Conservation (phyloP, 106 monocot species). For the Acanthochlamys bracteata region DNA sequence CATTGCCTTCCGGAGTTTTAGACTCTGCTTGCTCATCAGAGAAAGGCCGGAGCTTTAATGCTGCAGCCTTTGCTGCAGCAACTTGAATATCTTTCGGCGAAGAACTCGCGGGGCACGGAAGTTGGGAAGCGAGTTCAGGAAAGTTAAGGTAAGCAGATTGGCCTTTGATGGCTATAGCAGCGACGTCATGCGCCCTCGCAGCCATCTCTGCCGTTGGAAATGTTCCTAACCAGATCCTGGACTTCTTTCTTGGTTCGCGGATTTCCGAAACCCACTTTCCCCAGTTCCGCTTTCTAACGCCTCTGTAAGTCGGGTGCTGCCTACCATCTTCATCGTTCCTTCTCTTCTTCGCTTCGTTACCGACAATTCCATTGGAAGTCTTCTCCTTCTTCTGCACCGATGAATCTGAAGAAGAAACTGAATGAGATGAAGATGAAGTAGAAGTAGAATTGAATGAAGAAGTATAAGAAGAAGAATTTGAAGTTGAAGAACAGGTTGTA, state of each 20-base stretch:
- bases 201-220: conserved; percentile 91
- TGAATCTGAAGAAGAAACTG: neutral
- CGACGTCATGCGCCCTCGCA: conserved; percentile 88
- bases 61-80: conserved; percentile 66
- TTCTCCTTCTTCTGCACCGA: neutral
- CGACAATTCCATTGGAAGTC: neutral
- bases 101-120: conserved; percentile 59
- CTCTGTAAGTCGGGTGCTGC: conserved; percentile 55
- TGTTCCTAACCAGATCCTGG: conserved; percentile 86
- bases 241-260: conserved; percentile 83
- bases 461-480: conserved; percentile 13
- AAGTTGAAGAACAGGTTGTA: conserved; percentile 14
- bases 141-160: conserved; percentile 69
- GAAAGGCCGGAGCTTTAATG: conserved; percentile 14
- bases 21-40: no score
- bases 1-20: no score
- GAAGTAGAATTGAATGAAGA: neutral
- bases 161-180: conserved; percentile 81
- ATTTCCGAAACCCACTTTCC: conserved; percentile 95
- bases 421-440: neutral
- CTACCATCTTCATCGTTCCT: conserved; percentile 28
- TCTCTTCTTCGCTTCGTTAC: conserved; percentile 7
- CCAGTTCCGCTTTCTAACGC: conserved; percentile 90
- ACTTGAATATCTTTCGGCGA: conserved; percentile 83
- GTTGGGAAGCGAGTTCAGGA: conserved; percentile 53